Percentiles rank a stretch among this genome's conserved stretches.
These are phyloP conservation scores for Elsinoe necatrix DNA, from an alignment of 2,329 filamentous ascomycete species.

Conservation along the genomic window DNA sequence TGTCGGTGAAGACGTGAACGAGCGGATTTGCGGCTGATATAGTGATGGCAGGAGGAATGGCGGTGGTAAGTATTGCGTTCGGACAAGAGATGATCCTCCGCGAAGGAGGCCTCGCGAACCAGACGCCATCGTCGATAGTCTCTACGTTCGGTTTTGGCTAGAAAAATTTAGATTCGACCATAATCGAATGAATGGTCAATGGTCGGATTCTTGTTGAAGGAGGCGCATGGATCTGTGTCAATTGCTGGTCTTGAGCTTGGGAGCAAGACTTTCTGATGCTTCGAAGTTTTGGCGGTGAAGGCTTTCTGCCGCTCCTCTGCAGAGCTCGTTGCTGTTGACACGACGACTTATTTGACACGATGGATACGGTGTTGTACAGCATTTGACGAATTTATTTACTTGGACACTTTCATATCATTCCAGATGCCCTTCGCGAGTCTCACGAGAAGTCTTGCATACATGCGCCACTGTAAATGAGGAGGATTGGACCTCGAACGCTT, in stretches of 20 bases:
- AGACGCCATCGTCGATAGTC: neutral
- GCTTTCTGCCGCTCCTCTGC: neutral
- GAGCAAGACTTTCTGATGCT: conserved; percentile 12
- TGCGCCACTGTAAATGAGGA: neutral
- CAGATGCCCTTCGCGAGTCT: neutral
- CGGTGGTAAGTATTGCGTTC: conserved; percentile 24
- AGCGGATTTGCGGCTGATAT: conserved; percentile 27
- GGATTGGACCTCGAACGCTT: neutral
- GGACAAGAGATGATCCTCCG: neutral
- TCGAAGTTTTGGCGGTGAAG: neutral
- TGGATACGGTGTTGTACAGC: too few species aligned
- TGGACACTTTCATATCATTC: too few species aligned
- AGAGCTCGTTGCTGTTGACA: neutral
- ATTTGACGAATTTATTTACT: too few species aligned
- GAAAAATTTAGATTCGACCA: too few species aligned
- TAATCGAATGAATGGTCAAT: too few species aligned
- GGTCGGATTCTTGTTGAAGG: too few species aligned
- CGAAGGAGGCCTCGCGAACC: neutral
- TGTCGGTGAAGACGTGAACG: conserved; percentile 25
- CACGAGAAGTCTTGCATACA: neutral
- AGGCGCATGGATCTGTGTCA: too few species aligned
- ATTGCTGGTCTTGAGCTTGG: neutral
- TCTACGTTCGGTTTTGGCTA: neutral
- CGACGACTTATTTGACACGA: neutral
- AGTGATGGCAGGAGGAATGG: conserved; percentile 30